phyloP scores from a whole-genome alignment of 75 land plant species.

The Pinus tabuliformis region DNA sequence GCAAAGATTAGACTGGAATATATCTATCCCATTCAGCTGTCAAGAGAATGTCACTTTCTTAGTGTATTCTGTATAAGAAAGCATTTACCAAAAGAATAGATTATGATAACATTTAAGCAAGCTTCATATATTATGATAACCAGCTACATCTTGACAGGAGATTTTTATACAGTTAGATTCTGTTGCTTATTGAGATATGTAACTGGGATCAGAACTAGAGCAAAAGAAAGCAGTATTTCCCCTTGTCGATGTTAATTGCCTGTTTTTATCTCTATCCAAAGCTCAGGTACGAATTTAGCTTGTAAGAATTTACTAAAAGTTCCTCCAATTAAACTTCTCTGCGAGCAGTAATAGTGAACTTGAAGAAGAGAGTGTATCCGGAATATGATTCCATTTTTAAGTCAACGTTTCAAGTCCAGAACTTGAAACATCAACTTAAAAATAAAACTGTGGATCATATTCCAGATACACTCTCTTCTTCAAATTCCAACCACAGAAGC shows the following conservation, averaged over 20 bases:
- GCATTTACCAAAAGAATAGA: too few relatives aligned
- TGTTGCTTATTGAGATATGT: neutral
- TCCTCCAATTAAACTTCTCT: neutral
- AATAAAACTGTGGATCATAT: too few relatives aligned
- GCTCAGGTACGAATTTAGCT: neutral
- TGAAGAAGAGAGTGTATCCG: too few relatives aligned
- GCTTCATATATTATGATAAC: neutral
- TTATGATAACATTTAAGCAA: neutral
- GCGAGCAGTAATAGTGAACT: neutral
- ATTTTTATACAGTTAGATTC: neutral
- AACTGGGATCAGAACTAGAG: neutral
- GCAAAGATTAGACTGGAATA: neutral
- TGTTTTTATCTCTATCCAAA: constrained; percentile 1
- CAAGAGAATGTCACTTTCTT: neutral
- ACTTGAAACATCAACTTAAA: too few relatives aligned
- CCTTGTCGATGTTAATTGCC: neutral
- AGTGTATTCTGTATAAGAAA: neutral
- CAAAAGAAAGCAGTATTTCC: neutral
- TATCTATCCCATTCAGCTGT: neutral
- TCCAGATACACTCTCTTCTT: too few relatives aligned
- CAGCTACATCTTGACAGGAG: neutral
- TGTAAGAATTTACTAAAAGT: neutral
- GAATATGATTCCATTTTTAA: too few relatives aligned
- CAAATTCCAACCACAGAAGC: too few relatives aligned
- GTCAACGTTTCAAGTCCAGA: too few relatives aligned